Base-by-base conservation (phyloP, 2,329 filamentous ascomycete species). In the Hypoxylon sp. region DNA sequence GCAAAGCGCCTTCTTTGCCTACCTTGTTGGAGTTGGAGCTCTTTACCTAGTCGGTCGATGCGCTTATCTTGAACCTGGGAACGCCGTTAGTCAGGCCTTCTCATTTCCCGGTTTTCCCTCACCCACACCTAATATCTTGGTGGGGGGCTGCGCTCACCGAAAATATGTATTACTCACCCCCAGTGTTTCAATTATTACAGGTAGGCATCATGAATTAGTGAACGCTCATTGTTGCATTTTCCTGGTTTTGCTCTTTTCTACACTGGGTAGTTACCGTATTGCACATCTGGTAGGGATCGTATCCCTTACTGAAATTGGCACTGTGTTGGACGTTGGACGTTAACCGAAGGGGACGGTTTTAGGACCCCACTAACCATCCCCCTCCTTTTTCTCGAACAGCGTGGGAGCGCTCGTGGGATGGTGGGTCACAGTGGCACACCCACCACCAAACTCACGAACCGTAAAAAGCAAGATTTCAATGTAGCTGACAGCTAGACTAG, bases 41-140 rank as follows among this genome's bases (percentile, higher is more conserved):
- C 50, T 35, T 53, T 35, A 13, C 31, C 31, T 7, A 37, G 31
- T 53, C 27, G 14, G 11, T 25, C 17, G 10, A 20, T 4, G n/a
- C 42, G 31, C 33, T 42, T 55, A 55, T 42, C 40, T 10, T 4
- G 6, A 22, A 44, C 17, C 17, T 10, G n/a, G n/a, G 2, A 3
- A 8, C n/a, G 8, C 33, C 8, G 40, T 44, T 44, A 44, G 20
- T 53, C 49, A 53, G 35, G 51, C 20, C 33, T 22, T 54, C 33
- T 37, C 6, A 6, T 8, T 40, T n/a, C 33, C 51, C 6, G 13
- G 22, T 20, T 27, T 11, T 30, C 27, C 10, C 17, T 22, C 40
- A 44, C 8, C 40, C 17, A 7, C 17, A 11, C 40, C 7, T 44
- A 17, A 3, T 17, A 2, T 44, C n/a, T 11, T 44, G n/a, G 40